Conservation (phyloP, 208 protist genomes). For the Leishmania tarentolae region DNA sequence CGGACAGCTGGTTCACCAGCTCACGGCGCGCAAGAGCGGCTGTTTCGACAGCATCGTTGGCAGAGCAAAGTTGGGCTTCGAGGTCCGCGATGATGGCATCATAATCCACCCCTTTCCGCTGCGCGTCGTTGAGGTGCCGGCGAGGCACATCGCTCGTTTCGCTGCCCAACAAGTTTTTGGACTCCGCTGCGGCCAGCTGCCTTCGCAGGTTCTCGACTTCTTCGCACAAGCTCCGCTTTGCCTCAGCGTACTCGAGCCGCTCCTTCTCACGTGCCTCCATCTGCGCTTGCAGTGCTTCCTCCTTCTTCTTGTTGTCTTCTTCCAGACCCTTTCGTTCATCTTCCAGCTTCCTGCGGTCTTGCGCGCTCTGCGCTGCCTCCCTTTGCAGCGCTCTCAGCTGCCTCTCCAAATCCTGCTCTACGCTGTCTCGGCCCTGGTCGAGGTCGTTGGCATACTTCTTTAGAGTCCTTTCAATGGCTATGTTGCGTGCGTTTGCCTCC, state of each 20-base stretch:
- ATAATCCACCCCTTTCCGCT: not conserved
- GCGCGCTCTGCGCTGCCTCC: slow-evolving; percentile 6
- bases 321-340: slow-evolving; percentile 14
- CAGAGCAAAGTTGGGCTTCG: not conserved
- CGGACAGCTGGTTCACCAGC: slow-evolving; percentile 16
- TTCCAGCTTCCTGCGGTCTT: slow-evolving; percentile 16
- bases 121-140: not conserved
- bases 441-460: slow-evolving; percentile 15
- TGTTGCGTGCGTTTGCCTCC: slow-evolving; percentile 3
- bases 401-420: slow-evolving; percentile 15
- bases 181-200: not conserved
- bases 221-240: not conserved
- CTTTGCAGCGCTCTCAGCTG: slow-evolving; percentile 13
- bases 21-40: not conserved
- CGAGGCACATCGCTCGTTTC: not conserved
- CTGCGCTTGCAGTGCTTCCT: not conserved
- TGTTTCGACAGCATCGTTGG: not conserved
- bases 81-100: slow-evolving; percentile 9
- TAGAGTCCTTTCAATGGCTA: slow-evolving; percentile 2
- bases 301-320: not conserved
- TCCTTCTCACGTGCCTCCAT: slow-evolving; percentile 1
- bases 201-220: not conserved
- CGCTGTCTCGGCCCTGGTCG: slow-evolving; percentile 1
- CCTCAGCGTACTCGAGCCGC: not conserved
- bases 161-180: not conserved